Evolutionary conservation across 805 yeast genomes (phyloP).

Genomic region (Candida nanaspora): DNA sequence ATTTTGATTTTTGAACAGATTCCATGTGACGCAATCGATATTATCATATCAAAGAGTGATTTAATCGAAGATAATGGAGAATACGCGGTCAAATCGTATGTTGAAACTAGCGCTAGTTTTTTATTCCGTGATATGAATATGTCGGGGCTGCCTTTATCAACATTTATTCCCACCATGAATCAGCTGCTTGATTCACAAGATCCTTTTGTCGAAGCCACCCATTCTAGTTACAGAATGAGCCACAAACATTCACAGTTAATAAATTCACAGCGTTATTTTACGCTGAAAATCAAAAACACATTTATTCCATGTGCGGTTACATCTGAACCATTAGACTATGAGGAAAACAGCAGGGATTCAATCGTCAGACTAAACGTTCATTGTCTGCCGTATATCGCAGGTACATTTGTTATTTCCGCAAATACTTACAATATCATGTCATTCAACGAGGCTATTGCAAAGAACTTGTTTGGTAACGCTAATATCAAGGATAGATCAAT

Average conservation of each 20-base stretch:
- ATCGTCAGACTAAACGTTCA: constrained; percentile 58
- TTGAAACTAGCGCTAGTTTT: constrained; percentile 12
- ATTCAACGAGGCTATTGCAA: constrained; percentile 71
- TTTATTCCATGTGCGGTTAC: constrained; percentile 71
- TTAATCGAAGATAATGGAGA: constrained; percentile 6
- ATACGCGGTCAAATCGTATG: constrained; percentile 16
- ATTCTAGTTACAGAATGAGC: constrained; percentile 5
- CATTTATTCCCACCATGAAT: constrained; percentile 17
- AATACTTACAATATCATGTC: constrained; percentile 47
- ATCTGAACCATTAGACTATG: constrained; percentile 48
- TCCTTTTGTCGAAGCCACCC: background rate
- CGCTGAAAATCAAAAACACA: constrained; percentile 36
- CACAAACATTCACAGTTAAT: constrained; percentile 36
- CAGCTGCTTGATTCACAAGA: constrained; percentile 7
- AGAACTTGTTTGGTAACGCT: constrained; percentile 67
- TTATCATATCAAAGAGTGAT: constrained; percentile 36
- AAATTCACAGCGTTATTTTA: constrained; percentile 57
- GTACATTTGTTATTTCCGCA: constrained; percentile 65
- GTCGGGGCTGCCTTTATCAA: constrained; percentile 7
- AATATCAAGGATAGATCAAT: constrained; percentile 43
- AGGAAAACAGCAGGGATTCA: constrained; percentile 19
- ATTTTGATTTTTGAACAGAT: constrained; percentile 87
- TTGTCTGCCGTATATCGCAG: constrained; percentile 81
- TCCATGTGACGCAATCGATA: constrained; percentile 60
- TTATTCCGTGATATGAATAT: constrained; percentile 14